These are phyloP conservation scores for Medicago arabica DNA, from an alignment of 306 rosid genomes.

Conservation along the genomic window DNA sequence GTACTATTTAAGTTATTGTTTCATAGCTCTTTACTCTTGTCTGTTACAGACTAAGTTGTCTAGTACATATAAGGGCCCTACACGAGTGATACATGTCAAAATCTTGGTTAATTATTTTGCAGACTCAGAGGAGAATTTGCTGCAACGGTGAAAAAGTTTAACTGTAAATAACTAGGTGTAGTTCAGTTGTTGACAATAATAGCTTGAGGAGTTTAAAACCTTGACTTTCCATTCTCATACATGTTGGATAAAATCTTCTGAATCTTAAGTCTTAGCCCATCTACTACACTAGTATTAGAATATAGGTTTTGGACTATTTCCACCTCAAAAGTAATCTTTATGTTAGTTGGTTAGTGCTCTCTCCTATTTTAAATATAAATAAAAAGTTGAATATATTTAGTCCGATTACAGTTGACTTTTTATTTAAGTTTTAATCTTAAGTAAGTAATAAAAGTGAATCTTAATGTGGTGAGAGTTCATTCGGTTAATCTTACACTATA, in stretches of 20 bases:
- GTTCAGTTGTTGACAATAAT: slow-evolving; percentile 38
- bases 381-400: too few relatives aligned
- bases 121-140: slow-evolving; percentile 31
- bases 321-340: not conserved
- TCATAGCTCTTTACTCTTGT: slow-evolving; percentile 52
- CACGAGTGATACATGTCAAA: slow-evolving; percentile 35
- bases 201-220: slow-evolving; percentile 10
- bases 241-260: slow-evolving; percentile 17
- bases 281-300: slow-evolving; percentile 27
- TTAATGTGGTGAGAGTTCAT: not conserved
- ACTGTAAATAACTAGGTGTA: slow-evolving; percentile 21
- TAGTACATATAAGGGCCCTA: slow-evolving; percentile 48
- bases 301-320: not conserved
- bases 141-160: slow-evolving; percentile 32
- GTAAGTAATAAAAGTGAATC: too few relatives aligned
- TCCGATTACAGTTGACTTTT: too few relatives aligned
- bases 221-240: slow-evolving; percentile 9
- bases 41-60: slow-evolving; percentile 50
- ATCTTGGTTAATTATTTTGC: slow-evolving; percentile 36
- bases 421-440: too few relatives aligned
- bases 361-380: not conserved
- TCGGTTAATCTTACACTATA: not conserved
- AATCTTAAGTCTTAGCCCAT: slow-evolving; percentile 21
- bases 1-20: slow-evolving; percentile 52
- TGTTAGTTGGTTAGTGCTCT: too few relatives aligned